phyloP scores from a whole-genome alignment of 2,329 filamentous ascomycete genomes.

The Calonectria pauciramosa region DNA sequence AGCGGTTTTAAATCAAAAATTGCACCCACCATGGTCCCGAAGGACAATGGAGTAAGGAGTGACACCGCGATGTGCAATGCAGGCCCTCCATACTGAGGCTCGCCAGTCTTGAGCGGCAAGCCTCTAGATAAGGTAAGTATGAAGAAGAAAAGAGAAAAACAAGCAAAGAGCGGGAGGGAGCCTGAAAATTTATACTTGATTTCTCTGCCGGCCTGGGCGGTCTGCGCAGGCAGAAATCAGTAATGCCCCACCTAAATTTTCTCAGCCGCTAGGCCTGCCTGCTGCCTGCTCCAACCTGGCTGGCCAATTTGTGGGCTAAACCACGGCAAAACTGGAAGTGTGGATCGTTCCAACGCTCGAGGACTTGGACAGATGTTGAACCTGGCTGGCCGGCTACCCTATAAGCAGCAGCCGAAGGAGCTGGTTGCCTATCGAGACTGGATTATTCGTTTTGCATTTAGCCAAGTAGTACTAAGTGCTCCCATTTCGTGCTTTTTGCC shows the following conservation, averaged over 20 bases:
- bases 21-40: slow-evolving; percentile 67
- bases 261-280: neutral
- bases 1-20: slow-evolving; percentile 63
- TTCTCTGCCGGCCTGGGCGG: neutral
- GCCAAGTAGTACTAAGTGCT: no score
- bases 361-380: neutral
- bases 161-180: neutral
- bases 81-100: slow-evolving; percentile 61
- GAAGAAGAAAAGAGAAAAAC: slow-evolving; percentile 56
- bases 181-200: neutral
- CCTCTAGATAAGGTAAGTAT: slow-evolving; percentile 68
- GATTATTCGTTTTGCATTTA: no score
- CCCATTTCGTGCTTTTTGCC: neutral
- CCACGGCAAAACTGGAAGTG: neutral
- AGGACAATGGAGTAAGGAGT: slow-evolving; percentile 64
- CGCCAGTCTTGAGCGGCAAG: slow-evolving; percentile 61
- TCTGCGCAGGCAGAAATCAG: neutral
- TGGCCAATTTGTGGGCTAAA: neutral
- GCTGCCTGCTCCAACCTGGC: neutral
- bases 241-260: neutral
- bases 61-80: slow-evolving; percentile 70
- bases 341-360: no score
- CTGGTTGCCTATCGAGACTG: neutral
- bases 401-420: neutral
- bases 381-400: neutral